Conservation (phyloP, 345 rosid genomes). For the Adansonia digitata region DNA sequence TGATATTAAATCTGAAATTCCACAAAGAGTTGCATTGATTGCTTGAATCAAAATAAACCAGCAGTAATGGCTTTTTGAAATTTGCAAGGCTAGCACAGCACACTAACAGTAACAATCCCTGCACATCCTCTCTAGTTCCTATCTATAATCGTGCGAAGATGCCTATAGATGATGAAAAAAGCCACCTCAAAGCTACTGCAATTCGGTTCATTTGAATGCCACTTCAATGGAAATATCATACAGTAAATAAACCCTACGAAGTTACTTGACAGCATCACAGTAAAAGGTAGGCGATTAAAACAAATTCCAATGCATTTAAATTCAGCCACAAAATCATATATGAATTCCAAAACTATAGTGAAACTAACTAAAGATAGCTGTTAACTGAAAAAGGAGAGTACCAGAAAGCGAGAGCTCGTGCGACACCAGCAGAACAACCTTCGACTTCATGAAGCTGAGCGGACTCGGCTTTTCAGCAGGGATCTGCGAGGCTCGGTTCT, state of each 20-base stretch:
- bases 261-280: not conserved
- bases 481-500: not conserved
- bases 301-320: not conserved
- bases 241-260: not conserved
- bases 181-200: not conserved
- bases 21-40: not conserved
- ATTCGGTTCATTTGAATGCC: not conserved
- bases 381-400: not conserved
- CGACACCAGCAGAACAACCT: constrained; percentile 39
- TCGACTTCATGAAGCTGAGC: constrained; percentile 46
- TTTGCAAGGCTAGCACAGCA: not conserved
- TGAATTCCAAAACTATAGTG: not conserved
- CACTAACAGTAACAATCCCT: not conserved
- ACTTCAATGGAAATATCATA: not conserved
- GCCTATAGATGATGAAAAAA: not conserved
- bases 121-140: not conserved
- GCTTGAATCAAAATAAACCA: not conserved
- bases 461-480: constrained; percentile 25
- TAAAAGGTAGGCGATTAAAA: not conserved
- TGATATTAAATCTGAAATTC: not conserved
- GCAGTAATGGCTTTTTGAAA: not conserved
- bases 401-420: constrained; percentile 48
- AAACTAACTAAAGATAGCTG: not conserved
- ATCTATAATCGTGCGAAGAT: not conserved
- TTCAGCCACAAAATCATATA: not conserved